Conservation (phyloP, 2,329 filamentous ascomycete species). For the Rugonectria rugulosa region DNA sequence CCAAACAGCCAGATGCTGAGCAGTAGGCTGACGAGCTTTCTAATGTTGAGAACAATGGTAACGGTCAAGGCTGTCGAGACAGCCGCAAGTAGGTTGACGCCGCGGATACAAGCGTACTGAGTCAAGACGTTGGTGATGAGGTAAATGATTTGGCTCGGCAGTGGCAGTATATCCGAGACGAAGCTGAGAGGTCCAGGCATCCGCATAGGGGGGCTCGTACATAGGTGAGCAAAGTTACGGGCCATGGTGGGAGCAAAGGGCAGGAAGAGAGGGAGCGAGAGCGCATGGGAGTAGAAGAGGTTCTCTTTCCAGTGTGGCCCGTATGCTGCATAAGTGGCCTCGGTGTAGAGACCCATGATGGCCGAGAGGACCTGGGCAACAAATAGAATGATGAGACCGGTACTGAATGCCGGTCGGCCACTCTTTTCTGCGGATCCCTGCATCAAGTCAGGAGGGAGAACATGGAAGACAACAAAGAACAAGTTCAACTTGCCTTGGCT, state of each 20-base stretch:
- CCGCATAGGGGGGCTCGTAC: constrained; percentile 66
- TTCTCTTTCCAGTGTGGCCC: constrained; percentile 95
- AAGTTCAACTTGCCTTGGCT: constrained; percentile 69
- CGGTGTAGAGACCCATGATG: constrained; percentile 94
- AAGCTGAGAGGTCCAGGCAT: constrained; percentile 33
- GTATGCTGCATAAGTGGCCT: constrained; percentile 85
- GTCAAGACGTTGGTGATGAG: constrained; percentile 82
- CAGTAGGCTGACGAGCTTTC: constrained; percentile 90
- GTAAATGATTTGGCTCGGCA: constrained; percentile 76
- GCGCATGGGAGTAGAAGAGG: constrained; percentile 87
- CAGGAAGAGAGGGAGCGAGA: constrained; percentile 79
- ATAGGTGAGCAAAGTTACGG: constrained; percentile 69
- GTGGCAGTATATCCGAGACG: constrained; percentile 13
- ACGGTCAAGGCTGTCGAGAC: constrained; percentile 92
- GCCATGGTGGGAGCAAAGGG: constrained; percentile 73
- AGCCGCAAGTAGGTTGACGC: constrained; percentile 92
- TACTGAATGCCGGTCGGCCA: constrained; percentile 49
- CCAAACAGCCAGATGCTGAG: constrained; percentile 95
- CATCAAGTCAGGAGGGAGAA: constrained; percentile 2
- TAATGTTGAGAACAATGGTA: constrained; percentile 93
- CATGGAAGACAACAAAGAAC: not conserved
- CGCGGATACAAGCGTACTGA: constrained; percentile 93
- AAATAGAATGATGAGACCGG: constrained; percentile 83
- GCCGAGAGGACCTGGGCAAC: constrained; percentile 89
- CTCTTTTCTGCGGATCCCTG: constrained; percentile 29